phyloP scores from a whole-genome alignment of 2,329 filamentous ascomycete genomes.

The Arthrobotrys pseudoclavata region DNA sequence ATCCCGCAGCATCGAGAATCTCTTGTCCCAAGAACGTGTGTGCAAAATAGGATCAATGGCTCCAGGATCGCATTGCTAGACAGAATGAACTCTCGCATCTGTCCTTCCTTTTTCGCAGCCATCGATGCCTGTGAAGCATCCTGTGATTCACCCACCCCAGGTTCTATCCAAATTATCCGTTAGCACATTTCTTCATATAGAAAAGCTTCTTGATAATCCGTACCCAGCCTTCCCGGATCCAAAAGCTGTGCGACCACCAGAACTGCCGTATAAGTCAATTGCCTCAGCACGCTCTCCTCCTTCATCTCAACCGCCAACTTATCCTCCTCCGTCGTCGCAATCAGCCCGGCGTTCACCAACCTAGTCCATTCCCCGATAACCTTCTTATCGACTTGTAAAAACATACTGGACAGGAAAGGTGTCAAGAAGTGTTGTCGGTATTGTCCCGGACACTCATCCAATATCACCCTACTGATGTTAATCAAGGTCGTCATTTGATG shows the following conservation, averaged over 20 bases:
- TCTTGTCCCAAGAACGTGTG: slow-evolving; percentile 87
- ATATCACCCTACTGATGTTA: slow-evolving; percentile 86
- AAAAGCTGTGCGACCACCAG: slow-evolving; percentile 91
- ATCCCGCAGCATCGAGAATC: slow-evolving; percentile 90
- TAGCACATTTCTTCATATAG: background rate
- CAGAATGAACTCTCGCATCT: slow-evolving; percentile 84
- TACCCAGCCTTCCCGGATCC: slow-evolving; percentile 76
- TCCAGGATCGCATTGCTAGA: slow-evolving; percentile 83
- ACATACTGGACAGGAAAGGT: slow-evolving; percentile 83
- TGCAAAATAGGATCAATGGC: slow-evolving; percentile 90
- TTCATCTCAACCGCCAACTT: slow-evolving; percentile 97
- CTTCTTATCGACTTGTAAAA: slow-evolving; percentile 87
- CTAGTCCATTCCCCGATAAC: slow-evolving; percentile 88
- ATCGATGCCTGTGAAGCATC: slow-evolving; percentile 43
- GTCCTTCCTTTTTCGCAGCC: slow-evolving; percentile 58
- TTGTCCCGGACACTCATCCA: slow-evolving; percentile 89
- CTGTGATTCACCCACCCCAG: slow-evolving; percentile 37
- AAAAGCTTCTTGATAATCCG: slow-evolving; percentile 66
- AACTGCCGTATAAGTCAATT: slow-evolving; percentile 91
- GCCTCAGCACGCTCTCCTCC: slow-evolving; percentile 91
- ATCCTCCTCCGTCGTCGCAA: slow-evolving; percentile 74
- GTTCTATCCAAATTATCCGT: slow-evolving; percentile 25
- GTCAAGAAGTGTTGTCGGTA: slow-evolving; percentile 85
- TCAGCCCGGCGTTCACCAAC: slow-evolving; percentile 70
- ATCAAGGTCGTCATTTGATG: slow-evolving; percentile 96